Percentiles rank a stretch among this genome's conserved stretches.
phyloP scores from a whole-genome alignment of 192 early-diverging fungal species.

The Backusella liffmaniae region DNA sequence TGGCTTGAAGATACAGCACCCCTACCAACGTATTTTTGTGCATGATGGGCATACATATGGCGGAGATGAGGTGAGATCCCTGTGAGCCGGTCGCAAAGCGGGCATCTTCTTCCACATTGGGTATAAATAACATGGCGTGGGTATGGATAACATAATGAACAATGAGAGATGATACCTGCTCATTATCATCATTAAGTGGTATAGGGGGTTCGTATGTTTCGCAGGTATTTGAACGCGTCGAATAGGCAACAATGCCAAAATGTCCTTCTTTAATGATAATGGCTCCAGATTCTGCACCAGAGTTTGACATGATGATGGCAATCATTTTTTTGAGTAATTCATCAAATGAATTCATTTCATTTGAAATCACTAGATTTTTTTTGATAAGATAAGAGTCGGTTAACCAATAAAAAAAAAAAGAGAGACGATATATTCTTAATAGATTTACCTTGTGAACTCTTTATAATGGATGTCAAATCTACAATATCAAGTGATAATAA shows the following conservation, averaged over 20 bases:
- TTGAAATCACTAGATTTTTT: constrained; percentile 21
- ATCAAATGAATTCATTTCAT: constrained; percentile 37
- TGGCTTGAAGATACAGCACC: constrained; percentile 42
- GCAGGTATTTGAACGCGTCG: neutral
- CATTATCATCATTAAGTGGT: constrained; percentile 16
- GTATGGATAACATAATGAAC: constrained; percentile 30
- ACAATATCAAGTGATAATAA: constrained; percentile 28
- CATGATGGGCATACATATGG: constrained; percentile 43
- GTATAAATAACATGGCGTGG: constrained; percentile 21
- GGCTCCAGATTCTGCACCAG: constrained; percentile 22
- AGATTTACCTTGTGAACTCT: constrained; percentile 29
- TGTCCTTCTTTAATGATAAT: constrained; percentile 23
- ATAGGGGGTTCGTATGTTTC: constrained; percentile 20
- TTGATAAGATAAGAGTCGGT: neutral
- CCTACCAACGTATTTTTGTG: constrained; percentile 44
- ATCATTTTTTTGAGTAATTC: constrained; percentile 28
- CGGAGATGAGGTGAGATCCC: constrained; percentile 27
- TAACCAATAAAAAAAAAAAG: neutral
- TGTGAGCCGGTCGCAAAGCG: constrained; percentile 18
- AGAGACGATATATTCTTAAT: no score
- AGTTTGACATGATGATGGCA: constrained; percentile 28
- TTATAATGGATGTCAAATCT: constrained; percentile 31
- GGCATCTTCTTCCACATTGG: constrained; percentile 24
- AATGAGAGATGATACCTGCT: constrained; percentile 8
- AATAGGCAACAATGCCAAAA: constrained; percentile 24